Percentiles rank a stretch among this genome's conserved stretches.
phyloP scores from a whole-genome alignment of 805 yeast genomes.

The Candida yuanshanica region DNA sequence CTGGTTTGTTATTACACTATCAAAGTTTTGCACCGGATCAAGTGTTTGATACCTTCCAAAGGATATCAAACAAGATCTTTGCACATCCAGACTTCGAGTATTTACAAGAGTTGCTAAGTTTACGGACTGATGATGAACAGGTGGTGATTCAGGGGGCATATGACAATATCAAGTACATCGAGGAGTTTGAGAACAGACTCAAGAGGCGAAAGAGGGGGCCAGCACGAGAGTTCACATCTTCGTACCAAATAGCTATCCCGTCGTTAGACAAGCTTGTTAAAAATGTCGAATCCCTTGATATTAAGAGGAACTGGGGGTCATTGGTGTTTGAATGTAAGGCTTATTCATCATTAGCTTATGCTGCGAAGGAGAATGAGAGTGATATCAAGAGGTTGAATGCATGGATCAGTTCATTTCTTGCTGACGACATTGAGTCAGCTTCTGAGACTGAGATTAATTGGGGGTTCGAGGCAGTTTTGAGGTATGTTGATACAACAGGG shows the following conservation, averaged over 20 bases:
- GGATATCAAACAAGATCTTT: constrained; percentile 23
- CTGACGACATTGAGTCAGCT: constrained; percentile 4
- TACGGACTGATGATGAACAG: neutral
- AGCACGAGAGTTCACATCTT: neutral
- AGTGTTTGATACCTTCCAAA: constrained; percentile 23
- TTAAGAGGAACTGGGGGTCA: constrained; percentile 8
- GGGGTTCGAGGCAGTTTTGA: constrained; percentile 7
- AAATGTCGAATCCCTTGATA: constrained; percentile 1
- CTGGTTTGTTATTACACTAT: constrained; percentile 19
- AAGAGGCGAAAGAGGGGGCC: constrained; percentile 12
- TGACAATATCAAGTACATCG: constrained; percentile 6
- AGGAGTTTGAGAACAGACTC: constrained; percentile 12
- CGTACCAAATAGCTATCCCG: constrained; percentile 3
- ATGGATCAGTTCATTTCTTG: constrained; percentile 11
- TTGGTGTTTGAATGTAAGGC: constrained; percentile 9
- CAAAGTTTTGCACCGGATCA: constrained; percentile 20
- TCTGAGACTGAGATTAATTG: neutral
- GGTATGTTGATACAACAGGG: constrained; percentile 5
- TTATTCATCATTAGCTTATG: constrained; percentile 5
- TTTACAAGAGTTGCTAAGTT: constrained; percentile 1
- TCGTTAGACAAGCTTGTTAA: constrained; percentile 6
- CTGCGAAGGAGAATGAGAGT: neutral
- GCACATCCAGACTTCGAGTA: constrained; percentile 13
- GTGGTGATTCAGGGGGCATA: constrained; percentile 1
- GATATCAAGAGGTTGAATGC: constrained; percentile 5